phyloP scores from a whole-genome alignment of 108 stramenopile species.

The Cylindrotheca closterium region DNA sequence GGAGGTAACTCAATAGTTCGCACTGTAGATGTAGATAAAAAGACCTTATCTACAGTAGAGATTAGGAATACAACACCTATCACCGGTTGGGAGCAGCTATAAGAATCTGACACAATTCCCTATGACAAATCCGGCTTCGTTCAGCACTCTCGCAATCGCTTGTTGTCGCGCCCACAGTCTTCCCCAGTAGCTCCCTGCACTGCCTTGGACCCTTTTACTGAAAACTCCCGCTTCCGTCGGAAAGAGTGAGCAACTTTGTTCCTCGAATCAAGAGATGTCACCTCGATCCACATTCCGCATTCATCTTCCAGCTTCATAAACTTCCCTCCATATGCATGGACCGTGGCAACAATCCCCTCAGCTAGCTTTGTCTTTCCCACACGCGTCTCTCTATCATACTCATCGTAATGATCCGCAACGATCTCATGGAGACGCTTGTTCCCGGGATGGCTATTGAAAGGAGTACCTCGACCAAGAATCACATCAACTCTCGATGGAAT shows the following conservation, averaged over 20 bases:
- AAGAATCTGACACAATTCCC: no score
- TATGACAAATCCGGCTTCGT: no score
- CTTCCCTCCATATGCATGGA: slow-evolving; percentile 11
- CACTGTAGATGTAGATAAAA: no score
- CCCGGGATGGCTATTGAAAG: slow-evolving; percentile 71
- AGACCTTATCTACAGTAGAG: no score
- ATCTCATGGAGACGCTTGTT: slow-evolving; percentile 64
- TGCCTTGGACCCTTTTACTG: no score
- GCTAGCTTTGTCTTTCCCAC: slow-evolving; percentile 5
- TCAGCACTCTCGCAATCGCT: no score
- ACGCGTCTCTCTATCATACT: neutral
- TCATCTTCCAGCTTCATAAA: slow-evolving; percentile 17
- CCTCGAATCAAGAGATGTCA: slow-evolving; percentile 1
- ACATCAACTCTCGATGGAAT: slow-evolving; percentile 23
- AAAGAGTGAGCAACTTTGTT: slow-evolving; percentile 22
- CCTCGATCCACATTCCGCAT: slow-evolving; percentile 14
- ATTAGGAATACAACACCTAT: no score
- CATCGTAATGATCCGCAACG: slow-evolving; percentile 28
- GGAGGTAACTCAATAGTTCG: no score
- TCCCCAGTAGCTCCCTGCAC: no score
- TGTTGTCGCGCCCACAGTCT: no score
- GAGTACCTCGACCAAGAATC: slow-evolving; percentile 73
- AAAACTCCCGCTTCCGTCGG: neutral
- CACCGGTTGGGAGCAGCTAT: no score
- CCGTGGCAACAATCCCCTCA: neutral